Conservation (phyloP, 495 filamentous ascomycete genomes). For the Trichocladium antarcticum region DNA sequence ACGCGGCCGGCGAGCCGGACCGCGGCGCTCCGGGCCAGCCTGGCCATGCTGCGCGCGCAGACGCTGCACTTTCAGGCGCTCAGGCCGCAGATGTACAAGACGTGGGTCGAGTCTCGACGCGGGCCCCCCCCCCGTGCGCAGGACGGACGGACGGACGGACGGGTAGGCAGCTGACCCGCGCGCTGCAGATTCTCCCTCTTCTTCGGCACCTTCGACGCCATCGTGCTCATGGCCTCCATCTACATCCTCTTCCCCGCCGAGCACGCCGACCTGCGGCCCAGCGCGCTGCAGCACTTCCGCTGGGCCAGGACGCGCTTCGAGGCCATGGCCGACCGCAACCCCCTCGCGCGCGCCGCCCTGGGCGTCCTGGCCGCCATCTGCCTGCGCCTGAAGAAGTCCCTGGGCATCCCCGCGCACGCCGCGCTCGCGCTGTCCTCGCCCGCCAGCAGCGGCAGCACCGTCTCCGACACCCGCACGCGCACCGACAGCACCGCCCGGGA, state of each 20-base stretch:
- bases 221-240: conserved; percentile 49
- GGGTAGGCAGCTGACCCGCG: too few relatives aligned
- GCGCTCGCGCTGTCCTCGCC: background rate
- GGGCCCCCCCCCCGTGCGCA: background rate
- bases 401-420: conserved; percentile 21
- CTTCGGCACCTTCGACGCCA: conserved; percentile 51
- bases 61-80: conserved; percentile 38
- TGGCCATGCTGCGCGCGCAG: conserved; percentile 46
- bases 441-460: background rate
- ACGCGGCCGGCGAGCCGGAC: conserved; percentile 40
- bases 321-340: conserved; percentile 39
- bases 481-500: background rate
- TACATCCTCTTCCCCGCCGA: conserved; percentile 45
- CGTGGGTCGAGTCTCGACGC: conserved; percentile 21
- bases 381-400: conserved; percentile 34
- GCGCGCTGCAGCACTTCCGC: conserved; percentile 41
- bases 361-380: conserved; percentile 41
- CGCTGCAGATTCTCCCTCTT: conserved; percentile 34
- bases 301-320: conserved; percentile 44
- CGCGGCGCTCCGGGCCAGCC: conserved; percentile 43
- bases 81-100: conserved; percentile 43
- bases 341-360: conserved; percentile 42
- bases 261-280: conserved; percentile 30
- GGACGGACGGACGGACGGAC: background rate
- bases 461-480: background rate